phyloP scores from a whole-genome alignment of 2,329 filamentous ascomycete genomes.

The Diaporthe citrichinensis region DNA sequence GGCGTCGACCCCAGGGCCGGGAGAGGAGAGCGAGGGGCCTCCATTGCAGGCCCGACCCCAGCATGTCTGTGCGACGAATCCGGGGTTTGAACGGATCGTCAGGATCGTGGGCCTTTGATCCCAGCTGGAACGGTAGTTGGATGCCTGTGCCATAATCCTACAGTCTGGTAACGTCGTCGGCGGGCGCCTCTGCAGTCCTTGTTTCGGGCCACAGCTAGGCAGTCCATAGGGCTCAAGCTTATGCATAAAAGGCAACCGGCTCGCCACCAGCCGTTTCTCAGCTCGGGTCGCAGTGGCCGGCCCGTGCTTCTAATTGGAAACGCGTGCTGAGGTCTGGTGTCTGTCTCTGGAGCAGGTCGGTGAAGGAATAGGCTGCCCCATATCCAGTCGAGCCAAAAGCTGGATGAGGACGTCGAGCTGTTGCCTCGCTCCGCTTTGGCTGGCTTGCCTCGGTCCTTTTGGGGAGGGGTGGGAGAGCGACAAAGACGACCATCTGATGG shows the following conservation, averaged over 20 bases:
- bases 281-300: slow-evolving; percentile 26
- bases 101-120: slow-evolving; percentile 20
- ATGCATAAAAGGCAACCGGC: slow-evolving; percentile 29
- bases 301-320: slow-evolving; percentile 27
- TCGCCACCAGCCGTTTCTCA: slow-evolving; percentile 29
- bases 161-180: slow-evolving; percentile 29
- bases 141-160: slow-evolving; percentile 18
- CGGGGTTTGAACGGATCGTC: slow-evolving; percentile 27
- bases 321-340: slow-evolving; percentile 23
- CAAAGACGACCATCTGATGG: background rate
- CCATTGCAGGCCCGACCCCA: slow-evolving; percentile 22
- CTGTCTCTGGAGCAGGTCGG: background rate
- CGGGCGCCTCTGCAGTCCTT: slow-evolving; percentile 32
- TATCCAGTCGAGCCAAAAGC: slow-evolving; percentile 1
- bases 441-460: background rate
- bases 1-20: background rate
- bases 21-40: slow-evolving; percentile 9
- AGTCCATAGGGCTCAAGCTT: slow-evolving; percentile 33
- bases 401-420: background rate
- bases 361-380: slow-evolving; percentile 4
- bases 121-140: slow-evolving; percentile 32
- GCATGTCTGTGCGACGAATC: slow-evolving; percentile 34
- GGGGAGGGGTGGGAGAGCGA: background rate
- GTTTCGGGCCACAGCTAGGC: slow-evolving; percentile 24
- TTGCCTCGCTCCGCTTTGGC: background rate